Evolutionary conservation across 768 basidiomycete genomes (phyloP).

Genomic region (Trametes meyenii): DNA sequence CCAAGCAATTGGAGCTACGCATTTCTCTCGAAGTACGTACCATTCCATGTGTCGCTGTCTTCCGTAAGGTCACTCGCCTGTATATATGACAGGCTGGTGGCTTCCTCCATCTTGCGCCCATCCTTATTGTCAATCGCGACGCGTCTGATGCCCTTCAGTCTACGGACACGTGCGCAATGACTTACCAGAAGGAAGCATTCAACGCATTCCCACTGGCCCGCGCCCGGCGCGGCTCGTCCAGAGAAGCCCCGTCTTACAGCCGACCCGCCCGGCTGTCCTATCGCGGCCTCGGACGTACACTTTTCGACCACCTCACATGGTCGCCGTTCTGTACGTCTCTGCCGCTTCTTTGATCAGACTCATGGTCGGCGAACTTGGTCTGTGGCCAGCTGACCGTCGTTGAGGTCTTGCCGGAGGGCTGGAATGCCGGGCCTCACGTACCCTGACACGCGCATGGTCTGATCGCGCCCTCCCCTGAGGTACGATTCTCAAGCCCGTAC

Average conservation of each 20-base stretch:
- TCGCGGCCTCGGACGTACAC: slow-evolving; percentile 1
- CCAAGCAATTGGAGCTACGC: background rate
- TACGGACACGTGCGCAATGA: slow-evolving; percentile 10
- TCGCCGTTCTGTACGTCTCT: slow-evolving; percentile 2
- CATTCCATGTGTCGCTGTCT: background rate
- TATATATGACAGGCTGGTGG: background rate
- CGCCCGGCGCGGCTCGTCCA: background rate
- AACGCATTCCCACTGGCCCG: background rate
- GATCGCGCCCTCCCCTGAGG: background rate
- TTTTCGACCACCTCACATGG: slow-evolving; percentile 8
- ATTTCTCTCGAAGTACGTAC: slow-evolving; percentile 1
- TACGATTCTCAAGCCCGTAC: background rate
- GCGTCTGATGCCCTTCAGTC: background rate
- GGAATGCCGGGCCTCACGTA: background rate
- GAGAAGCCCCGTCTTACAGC: slow-evolving; percentile 1
- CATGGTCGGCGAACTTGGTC: background rate
- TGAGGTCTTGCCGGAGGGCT: background rate
- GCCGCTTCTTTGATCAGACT: background rate
- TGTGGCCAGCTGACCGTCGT: background rate
- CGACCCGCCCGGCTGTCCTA: slow-evolving; percentile 7
- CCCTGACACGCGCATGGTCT: background rate
- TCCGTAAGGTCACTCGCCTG: background rate
- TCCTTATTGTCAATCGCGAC: background rate
- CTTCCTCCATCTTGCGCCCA: background rate
- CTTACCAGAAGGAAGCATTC: background rate